Conservation (phyloP, 768 basidiomycete species). For the Mycena albidolilacea region DNA sequence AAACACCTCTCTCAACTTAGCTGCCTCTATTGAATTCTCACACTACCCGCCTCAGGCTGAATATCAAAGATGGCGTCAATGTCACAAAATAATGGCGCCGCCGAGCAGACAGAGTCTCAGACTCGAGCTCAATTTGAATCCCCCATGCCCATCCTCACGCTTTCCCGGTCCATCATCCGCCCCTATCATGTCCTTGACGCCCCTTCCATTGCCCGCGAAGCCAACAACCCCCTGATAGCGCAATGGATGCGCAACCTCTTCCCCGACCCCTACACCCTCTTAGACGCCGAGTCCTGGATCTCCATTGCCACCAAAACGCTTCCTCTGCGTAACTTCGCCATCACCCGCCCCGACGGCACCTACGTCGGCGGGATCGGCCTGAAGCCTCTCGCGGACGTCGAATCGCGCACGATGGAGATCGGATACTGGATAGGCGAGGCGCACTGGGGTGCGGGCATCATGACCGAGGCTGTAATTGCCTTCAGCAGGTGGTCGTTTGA, state of each 20-base stretch:
- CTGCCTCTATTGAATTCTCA: not conserved
- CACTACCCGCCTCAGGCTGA: not conserved
- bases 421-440: conserved; percentile 20
- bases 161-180: conserved; percentile 15
- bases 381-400: conserved; percentile 8
- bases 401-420: conserved; percentile 23
- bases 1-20: conserved; percentile 10
- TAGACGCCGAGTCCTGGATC: conserved; percentile 14
- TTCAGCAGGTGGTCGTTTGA: conserved; percentile 24
- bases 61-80: conserved; percentile 11
- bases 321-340: conserved; percentile 10
- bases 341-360: conserved; percentile 12
- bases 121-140: conserved; percentile 9
- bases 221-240: conserved; percentile 19
- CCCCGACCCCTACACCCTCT: conserved; percentile 13
- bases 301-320: not conserved
- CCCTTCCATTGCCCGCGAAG: conserved; percentile 18
- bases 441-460: conserved; percentile 21
- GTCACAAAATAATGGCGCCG: conserved; percentile 12
- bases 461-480: conserved; percentile 15
- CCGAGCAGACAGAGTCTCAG: conserved; percentile 10
- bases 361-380: conserved; percentile 16
- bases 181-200: conserved; percentile 4
- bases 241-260: conserved; percentile 22
- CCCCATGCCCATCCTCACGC: conserved; percentile 21